These are phyloP conservation scores for Paramecium bursaria DNA, from an alignment of 73 alveolate species.

Conservation along the genomic window DNA sequence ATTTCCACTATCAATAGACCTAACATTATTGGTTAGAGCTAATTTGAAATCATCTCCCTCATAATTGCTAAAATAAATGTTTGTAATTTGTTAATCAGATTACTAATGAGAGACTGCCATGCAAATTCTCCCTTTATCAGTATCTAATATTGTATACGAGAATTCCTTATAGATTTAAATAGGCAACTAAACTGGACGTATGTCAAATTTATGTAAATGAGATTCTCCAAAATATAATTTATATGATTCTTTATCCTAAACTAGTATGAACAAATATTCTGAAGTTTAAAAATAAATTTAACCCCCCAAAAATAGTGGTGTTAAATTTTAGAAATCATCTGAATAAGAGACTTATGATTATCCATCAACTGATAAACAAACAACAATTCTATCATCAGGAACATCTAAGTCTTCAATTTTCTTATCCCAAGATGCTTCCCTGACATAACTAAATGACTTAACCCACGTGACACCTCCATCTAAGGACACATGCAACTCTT, in stretches of 20 bases:
- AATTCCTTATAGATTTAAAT: conserved; percentile 16
- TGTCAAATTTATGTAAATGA: not conserved
- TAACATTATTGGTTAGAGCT: conserved; percentile 21
- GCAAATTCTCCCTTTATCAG: conserved; percentile 39
- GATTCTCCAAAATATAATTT: conserved; percentile 44
- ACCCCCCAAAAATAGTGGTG: conserved; percentile 6
- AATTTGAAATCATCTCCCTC: conserved; percentile 17
- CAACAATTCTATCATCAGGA: conserved; percentile 44
- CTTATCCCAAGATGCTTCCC: conserved; percentile 58
- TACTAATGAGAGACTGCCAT: conserved; percentile 34
- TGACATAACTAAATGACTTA: conserved; percentile 26
- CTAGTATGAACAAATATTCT: conserved; percentile 21
- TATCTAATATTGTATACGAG: conserved; percentile 37
- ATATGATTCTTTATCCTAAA: conserved; percentile 17
- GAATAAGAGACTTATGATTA: conserved; percentile 23
- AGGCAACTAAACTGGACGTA: conserved; percentile 9
- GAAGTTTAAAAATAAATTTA: conserved; percentile 23
- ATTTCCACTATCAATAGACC: conserved; percentile 49
- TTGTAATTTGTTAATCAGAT: conserved; percentile 12
- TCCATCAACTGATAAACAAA: conserved; percentile 2
- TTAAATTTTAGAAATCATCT: conserved; percentile 27
- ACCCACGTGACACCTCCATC: conserved; percentile 55
- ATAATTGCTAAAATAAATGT: conserved; percentile 22
- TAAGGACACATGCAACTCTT: conserved; percentile 1
- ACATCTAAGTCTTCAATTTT: conserved; percentile 16